These are phyloP conservation scores for Cenococcum geophilum DNA, from an alignment of 495 filamentous ascomycete genomes.

Conservation along the genomic window DNA sequence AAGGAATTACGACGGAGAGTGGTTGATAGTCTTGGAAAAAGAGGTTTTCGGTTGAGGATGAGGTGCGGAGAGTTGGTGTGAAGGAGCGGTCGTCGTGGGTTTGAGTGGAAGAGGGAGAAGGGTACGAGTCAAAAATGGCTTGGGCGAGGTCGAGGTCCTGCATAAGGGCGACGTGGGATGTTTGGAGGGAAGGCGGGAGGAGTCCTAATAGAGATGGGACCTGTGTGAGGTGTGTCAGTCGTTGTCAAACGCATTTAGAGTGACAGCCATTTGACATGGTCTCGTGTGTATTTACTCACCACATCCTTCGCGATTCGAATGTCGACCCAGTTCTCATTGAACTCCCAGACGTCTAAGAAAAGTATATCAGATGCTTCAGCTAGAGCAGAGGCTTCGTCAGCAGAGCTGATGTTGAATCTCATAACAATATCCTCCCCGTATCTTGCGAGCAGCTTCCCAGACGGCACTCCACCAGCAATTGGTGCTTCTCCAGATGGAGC, in stretches of 20 bases:
- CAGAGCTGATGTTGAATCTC: conserved; percentile 70
- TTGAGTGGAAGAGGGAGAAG: conserved; percentile 37
- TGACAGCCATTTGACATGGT: background rate
- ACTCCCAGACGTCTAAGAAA: conserved; percentile 86
- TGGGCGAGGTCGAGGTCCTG: conserved; percentile 63
- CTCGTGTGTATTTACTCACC: conserved; percentile 42
- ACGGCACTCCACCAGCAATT: background rate
- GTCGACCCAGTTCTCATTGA: conserved; percentile 77
- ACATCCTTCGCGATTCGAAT: conserved; percentile 72
- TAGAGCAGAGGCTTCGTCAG: conserved; percentile 65
- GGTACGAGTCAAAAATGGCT: conserved; percentile 71
- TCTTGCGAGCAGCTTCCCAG: conserved; percentile 48
- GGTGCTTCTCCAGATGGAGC: background rate
- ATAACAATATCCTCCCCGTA: conserved; percentile 82
- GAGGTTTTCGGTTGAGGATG: conserved; percentile 44
- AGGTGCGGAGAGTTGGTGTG: conserved; percentile 29
- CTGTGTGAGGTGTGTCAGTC: conserved; percentile 35
- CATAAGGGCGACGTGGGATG: conserved; percentile 68
- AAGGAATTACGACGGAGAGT: conserved; percentile 67
- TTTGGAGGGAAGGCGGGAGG: conserved; percentile 67
- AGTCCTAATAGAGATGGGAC: conserved; percentile 74
- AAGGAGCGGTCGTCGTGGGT: conserved; percentile 25
- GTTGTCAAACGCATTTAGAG: conserved; percentile 3
- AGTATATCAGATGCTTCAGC: conserved; percentile 67
- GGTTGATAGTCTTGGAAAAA: conserved; percentile 90